These are phyloP conservation scores for Erythrophleum fordii DNA, from an alignment of 306 rosid genomes.

Conservation along the genomic window DNA sequence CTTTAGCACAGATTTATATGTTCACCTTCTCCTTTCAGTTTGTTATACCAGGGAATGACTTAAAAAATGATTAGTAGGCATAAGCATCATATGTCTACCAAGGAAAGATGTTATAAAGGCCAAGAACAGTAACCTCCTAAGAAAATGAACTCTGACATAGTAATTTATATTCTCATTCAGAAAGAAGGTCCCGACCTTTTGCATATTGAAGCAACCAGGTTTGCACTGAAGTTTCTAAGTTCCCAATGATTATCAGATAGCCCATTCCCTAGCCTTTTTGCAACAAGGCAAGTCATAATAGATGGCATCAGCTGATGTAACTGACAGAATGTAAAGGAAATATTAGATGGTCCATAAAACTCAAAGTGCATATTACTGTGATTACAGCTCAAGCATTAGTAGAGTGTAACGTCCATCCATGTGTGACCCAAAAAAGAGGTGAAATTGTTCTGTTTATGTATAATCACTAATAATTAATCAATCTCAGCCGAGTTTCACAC, in stretches of 20 bases:
- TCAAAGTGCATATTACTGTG: slow-evolving; percentile 14
- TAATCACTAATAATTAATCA: slow-evolving; percentile 31
- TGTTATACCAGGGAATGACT: not conserved
- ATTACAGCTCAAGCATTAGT: slow-evolving; percentile 30
- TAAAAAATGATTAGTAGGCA: slow-evolving; percentile 1
- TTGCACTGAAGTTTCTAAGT: slow-evolving; percentile 80
- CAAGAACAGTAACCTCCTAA: slow-evolving; percentile 8
- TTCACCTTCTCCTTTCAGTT: slow-evolving; percentile 25
- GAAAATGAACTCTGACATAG: slow-evolving; percentile 6
- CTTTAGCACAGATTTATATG: not conserved
- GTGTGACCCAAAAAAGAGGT: not conserved
- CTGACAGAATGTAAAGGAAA: slow-evolving; percentile 52
- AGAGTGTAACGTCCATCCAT: slow-evolving; percentile 26
- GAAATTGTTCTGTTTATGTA: not conserved
- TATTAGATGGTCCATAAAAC: slow-evolving; percentile 39
- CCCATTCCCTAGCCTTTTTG: slow-evolving; percentile 80
- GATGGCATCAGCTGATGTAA: slow-evolving; percentile 95
- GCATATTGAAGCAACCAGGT: slow-evolving; percentile 82
- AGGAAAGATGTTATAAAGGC: slow-evolving; percentile 6
- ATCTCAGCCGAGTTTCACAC: slow-evolving; percentile 20
- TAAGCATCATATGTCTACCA: not conserved
- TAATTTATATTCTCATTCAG: slow-evolving; percentile 11
- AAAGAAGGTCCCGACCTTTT: slow-evolving; percentile 66
- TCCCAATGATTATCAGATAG: slow-evolving; percentile 90
- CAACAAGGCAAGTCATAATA: slow-evolving; percentile 84